Base-by-base conservation (phyloP, 2,329 filamentous ascomycete genomes). In the Cladosporium sp. region DNA sequence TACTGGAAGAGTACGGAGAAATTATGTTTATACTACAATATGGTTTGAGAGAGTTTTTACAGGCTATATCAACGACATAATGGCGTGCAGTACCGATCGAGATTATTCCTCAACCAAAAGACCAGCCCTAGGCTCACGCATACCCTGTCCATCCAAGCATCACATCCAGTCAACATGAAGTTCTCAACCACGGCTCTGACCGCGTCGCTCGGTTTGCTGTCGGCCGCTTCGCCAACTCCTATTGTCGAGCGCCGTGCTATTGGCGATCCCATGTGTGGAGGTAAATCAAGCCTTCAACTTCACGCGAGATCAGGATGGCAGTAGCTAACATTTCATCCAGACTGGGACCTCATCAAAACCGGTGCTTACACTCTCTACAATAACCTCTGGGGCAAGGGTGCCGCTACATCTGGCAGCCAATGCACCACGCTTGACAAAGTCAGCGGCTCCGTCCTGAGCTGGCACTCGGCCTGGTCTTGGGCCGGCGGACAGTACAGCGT, bases 371-470 rank as follows among this genome's bases (percentile, higher is more conserved):
- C 76, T 38, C 65, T 79, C 70, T 74, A 79, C 68, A 71, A 77
- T 68, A 78, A 83, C 74, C 78, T 82, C 30, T 84, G 82, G 82
- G 81, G 80, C 68, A 65, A 74, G 49, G 71, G 55, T 32, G 65
- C 72, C 51, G 81, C 80, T 12, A 76, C 73, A 4, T 80, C 80
- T 4, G 82, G 82, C 34, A 79, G 74, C 3, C 81, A 83, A 71
- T 84, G 82, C 75, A 80, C 80, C 26, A 78, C 76, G 32, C 77
- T 81, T 65, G 77, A 80, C 65, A 73, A 77, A 60, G 69, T 80
- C 38, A 76, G 71, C 59, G 77, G 76, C 38, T 73, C 57, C 62
- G 77, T 74, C 3, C 71, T 83, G 15, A 76, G 75, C 60, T 84
- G 82, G 82, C 75, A 79, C 69, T 80, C 81, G 4, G 79, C 73